These are phyloP conservation scores for Exophiala oligosperma DNA, from an alignment of 2,329 filamentous ascomycete species.

Conservation along the genomic window DNA sequence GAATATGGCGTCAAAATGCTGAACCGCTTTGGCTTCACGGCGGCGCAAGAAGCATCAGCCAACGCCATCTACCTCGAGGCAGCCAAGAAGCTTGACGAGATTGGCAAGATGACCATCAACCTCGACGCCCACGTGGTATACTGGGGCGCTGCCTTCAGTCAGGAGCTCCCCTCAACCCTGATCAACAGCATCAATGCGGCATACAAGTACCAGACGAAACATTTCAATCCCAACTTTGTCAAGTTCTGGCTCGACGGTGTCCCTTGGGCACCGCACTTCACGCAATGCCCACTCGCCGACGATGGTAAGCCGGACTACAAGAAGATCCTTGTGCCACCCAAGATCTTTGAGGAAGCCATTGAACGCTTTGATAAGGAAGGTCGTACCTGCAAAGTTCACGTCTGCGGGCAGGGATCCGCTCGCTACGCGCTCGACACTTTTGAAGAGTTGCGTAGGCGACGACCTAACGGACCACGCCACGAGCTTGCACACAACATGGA, in stretches of 20 bases:
- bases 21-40: conserved; percentile 25
- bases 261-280: conserved; percentile 20
- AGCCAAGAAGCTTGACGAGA: conserved; percentile 12
- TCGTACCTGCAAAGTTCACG: conserved; percentile 38
- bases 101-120: conserved; percentile 14
- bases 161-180: conserved; percentile 9
- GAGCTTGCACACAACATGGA: conserved; percentile 27
- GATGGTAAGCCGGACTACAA: conserved; percentile 31
- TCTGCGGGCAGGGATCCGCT: conserved; percentile 34
- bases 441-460: conserved; percentile 29
- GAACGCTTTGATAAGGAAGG: conserved; percentile 34
- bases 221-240: conserved; percentile 21
- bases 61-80: conserved; percentile 18
- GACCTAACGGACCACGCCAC: conserved; percentile 34
- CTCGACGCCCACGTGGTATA: conserved; percentile 19
- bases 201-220: conserved; percentile 13
- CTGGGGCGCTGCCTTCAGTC: conserved; percentile 11
- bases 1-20: conserved; percentile 32
- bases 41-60: conserved; percentile 18
- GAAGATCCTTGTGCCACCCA: conserved; percentile 18
- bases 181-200: conserved; percentile 12
- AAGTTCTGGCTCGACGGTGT: conserved; percentile 31
- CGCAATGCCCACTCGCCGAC: conserved; percentile 31
- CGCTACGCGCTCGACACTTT: conserved; percentile 35
- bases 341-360: conserved; percentile 30